A percentile compares a stretch with the other conserved stretches of the same genome.
phyloP scores from a whole-genome alignment of 1,284 basidiomycete species.

The Ceratobasidium sp. region DNA sequence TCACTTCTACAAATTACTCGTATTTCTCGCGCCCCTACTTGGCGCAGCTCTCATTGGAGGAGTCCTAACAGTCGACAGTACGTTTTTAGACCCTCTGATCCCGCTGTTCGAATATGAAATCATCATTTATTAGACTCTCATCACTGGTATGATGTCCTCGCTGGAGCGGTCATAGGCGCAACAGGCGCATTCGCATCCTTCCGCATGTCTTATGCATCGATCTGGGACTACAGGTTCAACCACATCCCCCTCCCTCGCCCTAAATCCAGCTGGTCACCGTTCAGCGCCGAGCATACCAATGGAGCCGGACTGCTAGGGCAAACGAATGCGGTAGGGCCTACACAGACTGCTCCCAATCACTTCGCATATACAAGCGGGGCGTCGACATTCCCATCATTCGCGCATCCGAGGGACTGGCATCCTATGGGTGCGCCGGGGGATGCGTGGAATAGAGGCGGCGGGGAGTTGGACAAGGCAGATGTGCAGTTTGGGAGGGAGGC shows the following conservation, averaged over 20 bases:
- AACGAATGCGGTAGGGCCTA: background rate
- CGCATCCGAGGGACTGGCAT: slow-evolving; percentile 13
- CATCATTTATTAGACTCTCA: slow-evolving; percentile 19
- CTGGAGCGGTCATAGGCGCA: slow-evolving; percentile 36
- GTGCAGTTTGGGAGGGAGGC: slow-evolving; percentile 16
- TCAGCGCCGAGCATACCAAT: background rate
- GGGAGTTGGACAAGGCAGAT: slow-evolving; percentile 11
- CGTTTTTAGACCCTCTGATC: background rate
- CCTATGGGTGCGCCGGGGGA: slow-evolving; percentile 32
- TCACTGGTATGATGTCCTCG: slow-evolving; percentile 44
- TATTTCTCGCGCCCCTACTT: slow-evolving; percentile 40
- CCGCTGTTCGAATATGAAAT: background rate
- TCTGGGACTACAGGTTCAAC: slow-evolving; percentile 42
- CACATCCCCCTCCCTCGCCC: slow-evolving; percentile 42
- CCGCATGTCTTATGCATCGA: slow-evolving; percentile 42
- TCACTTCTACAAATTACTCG: slow-evolving; percentile 38
- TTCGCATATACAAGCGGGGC: slow-evolving; percentile 6
- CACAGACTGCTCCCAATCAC: background rate
- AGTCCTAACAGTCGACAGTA: slow-evolving; percentile 38
- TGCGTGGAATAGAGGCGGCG: slow-evolving; percentile 9
- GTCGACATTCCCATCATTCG: slow-evolving; percentile 26
- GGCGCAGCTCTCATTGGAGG: slow-evolving; percentile 36
- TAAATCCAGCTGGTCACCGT: slow-evolving; percentile 33
- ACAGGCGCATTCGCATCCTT: slow-evolving; percentile 34
- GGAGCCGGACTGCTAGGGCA: background rate